A percentile compares a stretch with the other conserved stretches of the same genome.
Evolutionary conservation across 2,329 filamentous ascomycete species (phyloP).

Genomic region (Botrytis sinoallii): DNA sequence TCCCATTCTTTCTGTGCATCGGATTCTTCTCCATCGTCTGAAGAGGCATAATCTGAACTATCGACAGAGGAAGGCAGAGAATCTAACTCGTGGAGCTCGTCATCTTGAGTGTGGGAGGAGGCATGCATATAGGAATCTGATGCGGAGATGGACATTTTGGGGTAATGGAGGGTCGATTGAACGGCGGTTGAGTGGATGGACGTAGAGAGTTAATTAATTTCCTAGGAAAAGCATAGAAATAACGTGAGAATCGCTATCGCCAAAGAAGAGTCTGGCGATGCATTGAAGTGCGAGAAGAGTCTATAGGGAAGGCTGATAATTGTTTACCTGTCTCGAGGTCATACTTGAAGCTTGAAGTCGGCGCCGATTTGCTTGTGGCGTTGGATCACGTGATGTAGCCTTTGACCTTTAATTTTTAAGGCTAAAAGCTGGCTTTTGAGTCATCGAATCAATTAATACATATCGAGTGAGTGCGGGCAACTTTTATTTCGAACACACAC

Average conservation of each 20-base stretch:
- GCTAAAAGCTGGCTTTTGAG: conserved; percentile 5
- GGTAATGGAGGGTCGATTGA: background rate
- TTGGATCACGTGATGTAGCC: background rate
- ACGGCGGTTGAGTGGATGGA: background rate
- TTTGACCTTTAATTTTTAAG: background rate
- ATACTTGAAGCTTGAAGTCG: background rate
- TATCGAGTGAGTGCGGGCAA: background rate
- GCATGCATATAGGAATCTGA: conserved; percentile 33
- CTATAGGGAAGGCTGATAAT: background rate
- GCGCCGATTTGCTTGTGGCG: background rate
- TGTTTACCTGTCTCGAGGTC: background rate
- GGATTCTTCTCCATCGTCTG: conserved; percentile 52
- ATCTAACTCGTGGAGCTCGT: conserved; percentile 50
- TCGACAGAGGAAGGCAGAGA: conserved; percentile 57
- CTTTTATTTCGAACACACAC: background rate
- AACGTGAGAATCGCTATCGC: conserved; percentile 10
- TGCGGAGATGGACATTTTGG: conserved; percentile 23
- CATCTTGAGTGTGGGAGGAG: conserved; percentile 50
- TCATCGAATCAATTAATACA: conserved; percentile 1
- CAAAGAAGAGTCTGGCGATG: conserved; percentile 6
- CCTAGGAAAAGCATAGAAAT: background rate
- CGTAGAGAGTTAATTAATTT: background rate
- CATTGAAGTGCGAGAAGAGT: conserved; percentile 10
- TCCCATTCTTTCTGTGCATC: conserved; percentile 96
- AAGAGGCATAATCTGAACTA: conserved; percentile 48